phyloP scores from a whole-genome alignment of 495 filamentous ascomycete species.

The Penicillium soppii region DNA sequence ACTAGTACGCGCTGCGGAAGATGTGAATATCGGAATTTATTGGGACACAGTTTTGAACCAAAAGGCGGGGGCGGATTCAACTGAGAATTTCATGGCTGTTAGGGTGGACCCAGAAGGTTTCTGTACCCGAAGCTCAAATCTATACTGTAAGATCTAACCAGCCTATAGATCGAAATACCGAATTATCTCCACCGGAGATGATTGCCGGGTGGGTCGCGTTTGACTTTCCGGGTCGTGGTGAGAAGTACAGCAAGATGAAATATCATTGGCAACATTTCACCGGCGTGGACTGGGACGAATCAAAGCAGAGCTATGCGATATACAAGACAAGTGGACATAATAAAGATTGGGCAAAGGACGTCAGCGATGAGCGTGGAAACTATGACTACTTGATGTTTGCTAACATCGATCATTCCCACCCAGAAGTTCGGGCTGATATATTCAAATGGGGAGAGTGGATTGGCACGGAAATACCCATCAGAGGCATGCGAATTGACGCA shows the following conservation, averaged over 20 bases:
- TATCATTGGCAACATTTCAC: constrained; percentile 70
- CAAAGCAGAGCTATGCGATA: constrained; percentile 56
- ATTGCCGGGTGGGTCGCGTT: constrained; percentile 70
- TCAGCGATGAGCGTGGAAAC: constrained; percentile 67
- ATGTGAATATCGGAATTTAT: constrained; percentile 57
- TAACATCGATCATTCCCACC: constrained; percentile 66
- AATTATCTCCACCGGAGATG: constrained; percentile 54
- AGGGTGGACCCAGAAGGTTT: constrained; percentile 58
- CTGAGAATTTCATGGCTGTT: constrained; percentile 57
- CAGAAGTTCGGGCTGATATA: constrained; percentile 64
- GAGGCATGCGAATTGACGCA: constrained; percentile 71
- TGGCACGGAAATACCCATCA: constrained; percentile 54
- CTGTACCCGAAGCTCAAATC: too few relatives aligned
- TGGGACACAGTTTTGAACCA: constrained; percentile 79
- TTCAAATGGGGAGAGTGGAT: constrained; percentile 70
- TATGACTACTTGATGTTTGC: constrained; percentile 71
- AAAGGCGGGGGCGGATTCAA: constrained; percentile 67
- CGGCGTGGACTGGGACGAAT: constrained; percentile 65
- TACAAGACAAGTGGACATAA: constrained; percentile 63
- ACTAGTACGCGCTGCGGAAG: constrained; percentile 49
- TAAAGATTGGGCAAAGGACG: constrained; percentile 64
- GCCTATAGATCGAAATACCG: constrained; percentile 50
- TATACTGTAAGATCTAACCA: neutral
- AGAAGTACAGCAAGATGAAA: constrained; percentile 58
- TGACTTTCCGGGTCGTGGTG: constrained; percentile 61